phyloP scores from a whole-genome alignment of 805 yeast species.

The Cyberlindnera galapagoensis region DNA sequence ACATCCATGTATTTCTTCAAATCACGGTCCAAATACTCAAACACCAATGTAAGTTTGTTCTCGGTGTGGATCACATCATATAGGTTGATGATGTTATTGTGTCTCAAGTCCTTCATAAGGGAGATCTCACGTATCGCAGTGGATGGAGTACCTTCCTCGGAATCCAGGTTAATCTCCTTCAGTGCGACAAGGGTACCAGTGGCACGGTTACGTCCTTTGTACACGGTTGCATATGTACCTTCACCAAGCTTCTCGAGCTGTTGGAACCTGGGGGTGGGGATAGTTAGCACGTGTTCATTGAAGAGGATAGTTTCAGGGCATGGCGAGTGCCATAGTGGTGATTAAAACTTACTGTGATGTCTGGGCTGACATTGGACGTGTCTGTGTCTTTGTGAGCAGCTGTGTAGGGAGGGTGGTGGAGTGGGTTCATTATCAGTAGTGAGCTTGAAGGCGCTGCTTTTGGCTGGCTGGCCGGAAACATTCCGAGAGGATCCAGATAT shows the following conservation, averaged over 20 bases:
- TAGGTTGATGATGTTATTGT: conserved; percentile 85
- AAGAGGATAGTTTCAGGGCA: too few species aligned
- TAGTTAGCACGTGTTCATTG: too few species aligned
- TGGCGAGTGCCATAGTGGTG: too few species aligned
- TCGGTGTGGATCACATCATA: conserved; percentile 97
- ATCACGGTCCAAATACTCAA: conserved; percentile 91
- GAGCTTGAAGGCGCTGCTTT: too few species aligned
- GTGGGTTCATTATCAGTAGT: too few species aligned
- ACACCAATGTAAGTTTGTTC: conserved; percentile 87
- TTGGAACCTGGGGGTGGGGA: conserved; percentile 22
- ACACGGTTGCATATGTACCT: conserved; percentile 98
- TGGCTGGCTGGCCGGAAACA: too few species aligned
- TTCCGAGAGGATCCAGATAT: too few species aligned
- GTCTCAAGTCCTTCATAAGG: conserved; percentile 87
- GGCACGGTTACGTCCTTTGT: conserved; percentile 82
- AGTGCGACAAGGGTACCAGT: conserved; percentile 89
- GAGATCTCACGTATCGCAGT: conserved; percentile 97
- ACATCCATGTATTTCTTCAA: conserved; percentile 91
- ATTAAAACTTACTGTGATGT: conserved; percentile 20
- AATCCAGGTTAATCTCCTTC: conserved; percentile 89
- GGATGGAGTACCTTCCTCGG: conserved; percentile 96
- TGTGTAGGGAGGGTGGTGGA: too few species aligned
- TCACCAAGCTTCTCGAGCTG: conserved; percentile 80
- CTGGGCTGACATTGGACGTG: conserved; percentile 19
- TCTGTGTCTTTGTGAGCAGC: too few species aligned